Evolutionary conservation across 2,329 filamentous ascomycete species (phyloP), one percentile per base, ranked within the genome.

Genomic region (Dactylellina haptotyla): DNA sequence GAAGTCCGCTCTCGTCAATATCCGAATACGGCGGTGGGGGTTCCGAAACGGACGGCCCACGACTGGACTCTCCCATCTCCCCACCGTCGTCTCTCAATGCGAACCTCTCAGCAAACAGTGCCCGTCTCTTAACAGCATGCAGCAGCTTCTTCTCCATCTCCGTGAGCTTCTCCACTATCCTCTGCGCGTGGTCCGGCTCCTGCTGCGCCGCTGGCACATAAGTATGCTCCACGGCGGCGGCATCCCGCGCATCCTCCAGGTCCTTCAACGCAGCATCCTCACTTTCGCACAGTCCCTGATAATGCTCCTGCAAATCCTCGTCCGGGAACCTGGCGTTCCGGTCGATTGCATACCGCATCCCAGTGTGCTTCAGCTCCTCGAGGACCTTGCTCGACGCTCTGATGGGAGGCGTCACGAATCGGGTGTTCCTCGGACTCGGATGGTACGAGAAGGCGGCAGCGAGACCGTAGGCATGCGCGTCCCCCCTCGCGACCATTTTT

Each of bases 271-370:
- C 69, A 1, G 54, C 53, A 45, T 73, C 69, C 26, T 73, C 69
- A 12, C 51, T 46, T 2, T 73, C 69, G 37, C 61, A 62, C 14
- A 73, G 37, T 18, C 69, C 28, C 9, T 63, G 61, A 32, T 73
- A 73, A 51, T 73, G 69, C 37, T 73, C 69, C n/a, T 73, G 69
- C 54, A 73, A 39, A 32, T 73, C 69, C 20, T 73, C 69, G 25
- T 73, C 69, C 9, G 69, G 61, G 48, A 73, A 73, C 25, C 45
- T 65, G 2, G 61, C 54, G 12, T n/a, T 30, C 3, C 69, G 39
- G 9, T 73, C 69, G 6, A 48, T 46, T 4, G 54, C 45, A 39
- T 73, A 73, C 30, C 69, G 50, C 37, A 73, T 12, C 10, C 54
- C 51, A 5, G 59, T 54, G 39, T 73, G 69, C 20, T 66, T 73